Percentiles rank a stretch among this genome's conserved stretches.
phyloP scores from a whole-genome alignment of 2,329 filamentous ascomycete genomes.

The Penicillium freii region DNA sequence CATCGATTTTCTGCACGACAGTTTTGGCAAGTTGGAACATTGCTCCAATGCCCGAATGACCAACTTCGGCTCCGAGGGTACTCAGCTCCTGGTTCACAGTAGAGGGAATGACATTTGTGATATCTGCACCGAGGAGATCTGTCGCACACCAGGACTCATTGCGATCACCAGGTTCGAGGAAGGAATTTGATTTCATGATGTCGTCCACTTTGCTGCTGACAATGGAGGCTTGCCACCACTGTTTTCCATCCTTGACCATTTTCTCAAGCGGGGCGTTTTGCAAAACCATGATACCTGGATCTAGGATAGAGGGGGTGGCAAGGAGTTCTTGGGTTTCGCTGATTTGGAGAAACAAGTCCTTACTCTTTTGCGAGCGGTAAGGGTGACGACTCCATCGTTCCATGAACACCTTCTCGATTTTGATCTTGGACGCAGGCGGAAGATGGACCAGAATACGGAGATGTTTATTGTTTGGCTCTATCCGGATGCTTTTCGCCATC shows the following conservation, averaged over 20 bases:
- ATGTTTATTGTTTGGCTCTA: constrained; percentile 28
- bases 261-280: constrained; percentile 25
- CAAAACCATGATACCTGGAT: constrained; percentile 29
- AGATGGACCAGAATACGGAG: constrained; percentile 31
- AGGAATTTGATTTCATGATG: constrained; percentile 32
- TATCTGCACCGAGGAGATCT: constrained; percentile 26
- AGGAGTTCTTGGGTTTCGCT: constrained; percentile 42
- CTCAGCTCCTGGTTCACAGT: neutral
- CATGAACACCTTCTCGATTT: constrained; percentile 36
- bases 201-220: constrained; percentile 37
- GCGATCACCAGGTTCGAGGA: constrained; percentile 36
- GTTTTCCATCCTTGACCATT: constrained; percentile 33
- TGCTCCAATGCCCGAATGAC: constrained; percentile 4
- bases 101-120: neutral
- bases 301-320: constrained; percentile 17
- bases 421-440: constrained; percentile 20
- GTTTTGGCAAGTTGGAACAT: constrained; percentile 27
- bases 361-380: constrained; percentile 19
- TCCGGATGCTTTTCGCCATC: constrained; percentile 36
- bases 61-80: constrained; percentile 3
- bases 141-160: constrained; percentile 33
- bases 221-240: constrained; percentile 44
- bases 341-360: constrained; percentile 35
- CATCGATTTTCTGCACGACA: constrained; percentile 40
- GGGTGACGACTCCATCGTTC: constrained; percentile 36